Percentiles rank a stretch among this genome's conserved stretches.
phyloP scores from a whole-genome alignment of 345 rosid species.

The Citrus hindsii region DNA sequence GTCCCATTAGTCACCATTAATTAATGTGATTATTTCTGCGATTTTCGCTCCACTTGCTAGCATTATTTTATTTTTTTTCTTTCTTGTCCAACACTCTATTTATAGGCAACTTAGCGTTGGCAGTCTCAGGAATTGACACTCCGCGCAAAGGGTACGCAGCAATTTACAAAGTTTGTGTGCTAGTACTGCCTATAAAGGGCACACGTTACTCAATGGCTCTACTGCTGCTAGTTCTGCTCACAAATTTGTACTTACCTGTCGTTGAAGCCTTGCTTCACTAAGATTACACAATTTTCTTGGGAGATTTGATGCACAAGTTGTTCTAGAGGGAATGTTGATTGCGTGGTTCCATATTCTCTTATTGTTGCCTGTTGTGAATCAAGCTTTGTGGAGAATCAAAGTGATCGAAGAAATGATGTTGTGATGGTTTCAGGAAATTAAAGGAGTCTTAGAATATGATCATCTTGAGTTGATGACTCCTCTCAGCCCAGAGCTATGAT shows the following conservation, averaged over 20 bases:
- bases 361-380: slow-evolving; percentile 4
- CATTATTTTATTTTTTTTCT: not conserved
- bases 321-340: slow-evolving; percentile 31
- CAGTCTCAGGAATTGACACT: slow-evolving; percentile 20
- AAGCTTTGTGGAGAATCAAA: no score
- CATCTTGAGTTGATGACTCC: no score
- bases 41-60: not conserved
- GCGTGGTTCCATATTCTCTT: slow-evolving; percentile 28
- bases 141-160: slow-evolving; percentile 18
- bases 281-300: slow-evolving; percentile 12
- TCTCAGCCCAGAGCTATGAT: no score
- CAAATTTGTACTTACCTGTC: slow-evolving; percentile 19
- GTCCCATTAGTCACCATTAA: slow-evolving; percentile 16
- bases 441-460: no score
- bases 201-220: slow-evolving; percentile 15
- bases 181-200: slow-evolving; percentile 7
- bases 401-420: no score
- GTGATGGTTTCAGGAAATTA: no score
- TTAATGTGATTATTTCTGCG: not conserved
- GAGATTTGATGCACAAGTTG: slow-evolving; percentile 8
- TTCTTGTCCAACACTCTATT: slow-evolving; percentile 12
- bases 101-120: slow-evolving; percentile 34
- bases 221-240: not conserved
- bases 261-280: slow-evolving; percentile 28
- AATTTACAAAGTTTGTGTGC: slow-evolving; percentile 20